phyloP scores from a whole-genome alignment of 176 grass and related monocot genomes.

The Metroxylon sagu region DNA sequence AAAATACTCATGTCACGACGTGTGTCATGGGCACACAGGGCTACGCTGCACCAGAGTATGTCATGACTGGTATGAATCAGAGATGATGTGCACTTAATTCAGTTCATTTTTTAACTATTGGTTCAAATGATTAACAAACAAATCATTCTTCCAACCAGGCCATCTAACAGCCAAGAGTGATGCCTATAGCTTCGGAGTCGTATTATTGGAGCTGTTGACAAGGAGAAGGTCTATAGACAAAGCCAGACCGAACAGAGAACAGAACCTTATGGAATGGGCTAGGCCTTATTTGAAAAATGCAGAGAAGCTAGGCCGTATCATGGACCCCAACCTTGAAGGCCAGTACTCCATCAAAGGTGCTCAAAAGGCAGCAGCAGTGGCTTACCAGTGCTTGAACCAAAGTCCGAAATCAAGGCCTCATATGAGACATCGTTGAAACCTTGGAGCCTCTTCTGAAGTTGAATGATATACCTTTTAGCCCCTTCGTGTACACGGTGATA shows the following conservation, averaged over 20 bases:
- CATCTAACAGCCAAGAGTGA: constrained; percentile 80
- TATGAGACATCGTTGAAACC: too few species aligned
- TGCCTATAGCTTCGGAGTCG: constrained; percentile 72
- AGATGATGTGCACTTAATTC: not conserved
- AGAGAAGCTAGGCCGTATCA: constrained; percentile 41
- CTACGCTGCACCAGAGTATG: constrained; percentile 77
- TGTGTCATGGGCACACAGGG: constrained; percentile 86
- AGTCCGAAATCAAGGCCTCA: too few species aligned
- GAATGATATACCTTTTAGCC: too few species aligned
- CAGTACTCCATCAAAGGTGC: constrained; percentile 62
- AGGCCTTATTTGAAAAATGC: constrained; percentile 42
- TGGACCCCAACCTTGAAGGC: constrained; percentile 58
- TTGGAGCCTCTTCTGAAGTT: too few species aligned
- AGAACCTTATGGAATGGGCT: constrained; percentile 68
- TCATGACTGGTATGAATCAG: constrained; percentile 40
- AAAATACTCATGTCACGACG: too few species aligned
- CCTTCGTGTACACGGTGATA: too few species aligned
- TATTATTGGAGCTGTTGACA: constrained; percentile 50
- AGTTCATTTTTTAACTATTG: not conserved
- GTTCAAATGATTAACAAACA: not conserved
- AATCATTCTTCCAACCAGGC: constrained; percentile 15
- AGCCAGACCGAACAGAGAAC: constrained; percentile 32
- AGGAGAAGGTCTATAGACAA: constrained; percentile 50
- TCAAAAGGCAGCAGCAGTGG: constrained; percentile 56
- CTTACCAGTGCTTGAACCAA: too few species aligned